Evolutionary conservation across 2,329 filamentous ascomycete genomes (phyloP).

Genomic region (Falciphora oryzae): DNA sequence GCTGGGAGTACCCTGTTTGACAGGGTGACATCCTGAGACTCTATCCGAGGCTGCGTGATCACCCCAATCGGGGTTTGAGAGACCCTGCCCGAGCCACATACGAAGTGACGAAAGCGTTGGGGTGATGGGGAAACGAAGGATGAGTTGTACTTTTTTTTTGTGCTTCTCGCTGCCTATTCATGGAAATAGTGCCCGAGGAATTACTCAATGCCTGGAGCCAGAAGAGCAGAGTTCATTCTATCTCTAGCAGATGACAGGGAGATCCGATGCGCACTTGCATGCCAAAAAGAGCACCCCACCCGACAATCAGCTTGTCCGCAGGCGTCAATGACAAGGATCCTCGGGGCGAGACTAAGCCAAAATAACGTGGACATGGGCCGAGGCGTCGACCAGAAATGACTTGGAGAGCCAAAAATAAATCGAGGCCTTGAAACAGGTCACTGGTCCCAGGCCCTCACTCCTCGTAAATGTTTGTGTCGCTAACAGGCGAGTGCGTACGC

Average conservation of each 20-base stretch:
- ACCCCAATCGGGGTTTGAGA: neutral
- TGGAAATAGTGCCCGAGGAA: neutral
- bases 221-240: neutral
- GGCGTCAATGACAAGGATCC: neutral
- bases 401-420: neutral
- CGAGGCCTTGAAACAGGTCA: neutral
- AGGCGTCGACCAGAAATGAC: neutral
- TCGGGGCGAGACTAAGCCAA: too few relatives aligned
- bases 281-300: too few relatives aligned
- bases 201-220: neutral
- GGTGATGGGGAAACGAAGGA: neutral
- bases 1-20: neutral
- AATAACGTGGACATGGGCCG: too few relatives aligned
- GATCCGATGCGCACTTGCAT: too few relatives aligned
- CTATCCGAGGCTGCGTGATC: neutral
- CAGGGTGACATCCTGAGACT: neutral
- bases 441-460: constrained; percentile 13
- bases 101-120: neutral
- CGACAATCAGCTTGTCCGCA: neutral
- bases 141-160: neutral
- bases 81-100: neutral
- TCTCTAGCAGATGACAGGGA: neutral
- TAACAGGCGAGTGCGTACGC: constrained; percentile 8
- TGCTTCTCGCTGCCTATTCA: neutral
- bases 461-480: constrained; percentile 24